Conservation (phyloP, 1,139 yeast species). For the Zygosaccharomyces pseudobailii region DNA sequence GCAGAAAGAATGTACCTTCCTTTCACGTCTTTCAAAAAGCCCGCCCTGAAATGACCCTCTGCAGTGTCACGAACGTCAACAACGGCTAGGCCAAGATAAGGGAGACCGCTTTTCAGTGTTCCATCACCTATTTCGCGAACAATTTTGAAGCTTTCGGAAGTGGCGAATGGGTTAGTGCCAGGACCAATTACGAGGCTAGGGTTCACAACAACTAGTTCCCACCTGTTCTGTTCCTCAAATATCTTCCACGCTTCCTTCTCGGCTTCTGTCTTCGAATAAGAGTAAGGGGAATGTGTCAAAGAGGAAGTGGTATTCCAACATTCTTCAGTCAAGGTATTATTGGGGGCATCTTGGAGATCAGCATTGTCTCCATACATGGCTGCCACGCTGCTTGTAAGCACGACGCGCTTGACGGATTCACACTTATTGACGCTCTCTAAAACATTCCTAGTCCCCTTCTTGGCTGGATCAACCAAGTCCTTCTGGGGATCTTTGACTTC, state of each 20-base stretch:
- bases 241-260: constrained; percentile 56
- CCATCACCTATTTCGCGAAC: constrained; percentile 19
- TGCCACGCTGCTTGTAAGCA: constrained; percentile 52
- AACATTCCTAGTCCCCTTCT: constrained; percentile 45
- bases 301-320: constrained; percentile 40
- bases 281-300: constrained; percentile 39
- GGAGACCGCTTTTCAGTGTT: background rate
- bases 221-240: constrained; percentile 35
- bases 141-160: constrained; percentile 36
- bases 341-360: constrained; percentile 40
- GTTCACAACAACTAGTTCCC: constrained; percentile 43
- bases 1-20: background rate
- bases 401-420: constrained; percentile 36
- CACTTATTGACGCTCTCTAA: constrained; percentile 40
- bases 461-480: constrained; percentile 48
- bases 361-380: constrained; percentile 33
- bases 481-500: constrained; percentile 31
- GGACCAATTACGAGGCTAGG: constrained; percentile 52
- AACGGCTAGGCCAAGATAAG: constrained; percentile 9
- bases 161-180: constrained; percentile 35
- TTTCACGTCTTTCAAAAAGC: background rate
- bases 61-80: constrained; percentile 25
- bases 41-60: constrained; percentile 16
- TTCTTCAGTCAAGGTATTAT: constrained; percentile 51
- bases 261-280: constrained; percentile 49